Evolutionary conservation across 257 asterid genomes (phyloP), one percentile per base, ranked within the genome.

Genomic region (Echites panduratus): DNA sequence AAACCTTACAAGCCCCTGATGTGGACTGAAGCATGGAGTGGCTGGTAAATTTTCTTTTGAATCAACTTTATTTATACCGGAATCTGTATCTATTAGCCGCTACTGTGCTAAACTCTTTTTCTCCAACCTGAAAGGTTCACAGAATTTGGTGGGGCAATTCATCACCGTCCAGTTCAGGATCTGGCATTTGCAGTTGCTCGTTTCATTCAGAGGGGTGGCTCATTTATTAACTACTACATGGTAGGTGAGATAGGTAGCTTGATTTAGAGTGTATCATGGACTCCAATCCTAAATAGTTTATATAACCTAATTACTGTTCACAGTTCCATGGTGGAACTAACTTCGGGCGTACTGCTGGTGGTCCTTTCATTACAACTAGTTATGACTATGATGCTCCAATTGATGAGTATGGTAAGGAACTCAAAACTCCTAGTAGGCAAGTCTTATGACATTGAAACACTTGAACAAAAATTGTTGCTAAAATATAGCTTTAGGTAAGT

Each of bases 21-120:
- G 79, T 89, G 96, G 96, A 87, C 96, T 2, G 96, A 89, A 72
- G 93, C 92, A 58, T 89, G 96, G 96, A 89, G 83, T 67, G 96
- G 93, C 78, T 87, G 96, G 96, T 89, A 80, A 76, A 22, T 26
- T 35, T 65, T 3, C 49, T 3, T 62, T 2, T 12, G 9, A 45
- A 26, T 24, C 63, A 49, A 44, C 43, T 65, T 14, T 61, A 45
- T 20, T 32, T 45, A 45, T 52, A 40, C 67, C 38, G 6, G 35
- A 66, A 38, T 17, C 16, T 66, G 0, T 64, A 13, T 12, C 11
- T 20, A 47, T 63, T 41, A 13, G 9, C 66, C n/a, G 32, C 53
- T 65, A 52, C 29, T 22, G 19, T 76, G 29, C 41, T 66, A 40
- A 49, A 27, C 22, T 19, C 61, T 67, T 54, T 17, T 38, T 72